These are phyloP conservation scores for Talaromyces piceae DNA, from an alignment of 2,329 filamentous ascomycete genomes.

Conservation along the genomic window DNA sequence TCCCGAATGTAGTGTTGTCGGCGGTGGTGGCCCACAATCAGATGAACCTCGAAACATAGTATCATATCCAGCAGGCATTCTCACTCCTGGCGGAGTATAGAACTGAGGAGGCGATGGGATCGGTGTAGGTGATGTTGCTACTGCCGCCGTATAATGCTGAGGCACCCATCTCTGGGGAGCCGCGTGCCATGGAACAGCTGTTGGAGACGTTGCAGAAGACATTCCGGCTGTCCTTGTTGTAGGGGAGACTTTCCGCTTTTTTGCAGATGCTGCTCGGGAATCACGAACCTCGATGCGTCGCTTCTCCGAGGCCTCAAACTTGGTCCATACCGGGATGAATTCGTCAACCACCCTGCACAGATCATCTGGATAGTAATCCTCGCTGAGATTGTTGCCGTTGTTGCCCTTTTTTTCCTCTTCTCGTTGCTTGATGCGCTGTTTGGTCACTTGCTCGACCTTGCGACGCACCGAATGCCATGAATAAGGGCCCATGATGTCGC, in stretches of 20 bases:
- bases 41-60: constrained; percentile 28
- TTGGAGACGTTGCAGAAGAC: neutral
- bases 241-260: constrained; percentile 20
- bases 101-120: constrained; percentile 5
- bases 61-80: constrained; percentile 32
- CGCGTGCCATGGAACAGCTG: constrained; percentile 7
- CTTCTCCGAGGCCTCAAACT: constrained; percentile 32
- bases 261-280: constrained; percentile 16
- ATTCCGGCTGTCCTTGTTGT: neutral
- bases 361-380: constrained; percentile 28
- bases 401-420: constrained; percentile 20
- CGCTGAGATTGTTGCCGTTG: constrained; percentile 15
- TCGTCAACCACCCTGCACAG: constrained; percentile 32
- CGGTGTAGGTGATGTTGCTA: neutral
- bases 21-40: constrained; percentile 4
- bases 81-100: constrained; percentile 17
- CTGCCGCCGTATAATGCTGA: constrained; percentile 1
- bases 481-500: constrained; percentile 31
- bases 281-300: constrained; percentile 32
- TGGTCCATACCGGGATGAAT: constrained; percentile 36
- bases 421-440: constrained; percentile 34
- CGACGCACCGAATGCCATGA: constrained; percentile 38
- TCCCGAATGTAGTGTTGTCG: constrained; percentile 1
- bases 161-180: neutral
- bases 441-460: constrained; percentile 35